Evolutionary conservation across 768 basidiomycete genomes (phyloP), one percentile per base, ranked within the genome.

Genomic region (Russula griseocarnosa): DNA sequence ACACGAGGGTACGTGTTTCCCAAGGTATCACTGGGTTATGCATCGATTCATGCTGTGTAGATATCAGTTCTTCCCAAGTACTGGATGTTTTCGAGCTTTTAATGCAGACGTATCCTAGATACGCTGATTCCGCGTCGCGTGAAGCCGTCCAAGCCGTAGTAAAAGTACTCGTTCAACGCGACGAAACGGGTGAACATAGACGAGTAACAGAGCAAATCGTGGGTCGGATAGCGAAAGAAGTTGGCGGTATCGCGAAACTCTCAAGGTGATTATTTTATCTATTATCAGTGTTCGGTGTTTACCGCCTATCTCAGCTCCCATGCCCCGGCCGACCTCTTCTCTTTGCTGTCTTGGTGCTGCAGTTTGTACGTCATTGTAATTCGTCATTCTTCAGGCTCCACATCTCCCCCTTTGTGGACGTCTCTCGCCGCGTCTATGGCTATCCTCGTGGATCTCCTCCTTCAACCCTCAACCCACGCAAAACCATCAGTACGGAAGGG

Each of bases 31-130:
- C 34, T 42, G 47, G 55, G 60, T 28, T 18, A 44, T 58, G 13
- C 62, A 20, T 60, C n/a, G 38, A 60, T 30, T 34, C 63, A 52
- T 38, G 40, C 40, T 34, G 62, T 67, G 18, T 66, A 92, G 90
- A 86, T 69, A 75, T 90, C 58, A 76, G 74, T 40, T 74, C 86
- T 56, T 77, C 82, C 0, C 87, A 89, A 70, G 78, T 77, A 22
- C 68, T 86, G 74, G 91, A 92, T 70, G 70, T 94, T 28, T 87
- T 94, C 73, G 79, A 80, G 62, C 76, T 94, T 5, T 75, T 94
- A 55, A 88, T 86, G 1, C 75, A 84, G 57, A 93, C 90, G 0
- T 89, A 92, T 73, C 84, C 89, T 18, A 84, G 87, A 69, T 94
- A 94, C 78, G 76, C 83, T 50, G 93, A 95, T 72, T 73, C 79